Conservation (phyloP, 805 yeast species). For the Lipomyces starkeyi region DNA sequence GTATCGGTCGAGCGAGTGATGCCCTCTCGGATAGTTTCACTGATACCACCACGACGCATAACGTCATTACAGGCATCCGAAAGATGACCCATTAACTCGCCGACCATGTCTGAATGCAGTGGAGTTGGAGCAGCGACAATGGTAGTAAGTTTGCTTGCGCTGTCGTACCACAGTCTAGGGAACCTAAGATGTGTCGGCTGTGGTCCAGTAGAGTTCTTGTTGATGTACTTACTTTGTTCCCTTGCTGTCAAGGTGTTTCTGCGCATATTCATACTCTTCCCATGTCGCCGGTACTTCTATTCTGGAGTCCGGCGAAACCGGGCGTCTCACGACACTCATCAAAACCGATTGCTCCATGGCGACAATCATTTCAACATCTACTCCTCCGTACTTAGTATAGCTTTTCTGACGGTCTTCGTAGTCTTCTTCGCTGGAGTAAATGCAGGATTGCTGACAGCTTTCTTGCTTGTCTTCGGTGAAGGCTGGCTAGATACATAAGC, state of each 20-base stretch:
- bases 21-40: background rate
- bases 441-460: background rate
- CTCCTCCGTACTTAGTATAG: background rate
- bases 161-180: constrained; percentile 1
- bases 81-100: background rate
- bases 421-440: background rate
- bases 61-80: background rate
- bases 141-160: background rate
- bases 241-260: background rate
- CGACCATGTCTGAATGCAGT: background rate
- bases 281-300: background rate
- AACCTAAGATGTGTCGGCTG: background rate
- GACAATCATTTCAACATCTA: background rate
- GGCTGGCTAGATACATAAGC: background rate
- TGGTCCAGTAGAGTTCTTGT: background rate
- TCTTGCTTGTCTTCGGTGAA: background rate
- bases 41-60: background rate
- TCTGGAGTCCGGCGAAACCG: background rate
- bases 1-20: background rate
- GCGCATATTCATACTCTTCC: background rate
- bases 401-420: background rate
- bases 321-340: background rate
- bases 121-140: background rate
- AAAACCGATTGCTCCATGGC: background rate
- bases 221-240: background rate